These are phyloP conservation scores for Whalleya microplaca DNA, from an alignment of 2,329 filamentous ascomycete genomes.

Conservation along the genomic window DNA sequence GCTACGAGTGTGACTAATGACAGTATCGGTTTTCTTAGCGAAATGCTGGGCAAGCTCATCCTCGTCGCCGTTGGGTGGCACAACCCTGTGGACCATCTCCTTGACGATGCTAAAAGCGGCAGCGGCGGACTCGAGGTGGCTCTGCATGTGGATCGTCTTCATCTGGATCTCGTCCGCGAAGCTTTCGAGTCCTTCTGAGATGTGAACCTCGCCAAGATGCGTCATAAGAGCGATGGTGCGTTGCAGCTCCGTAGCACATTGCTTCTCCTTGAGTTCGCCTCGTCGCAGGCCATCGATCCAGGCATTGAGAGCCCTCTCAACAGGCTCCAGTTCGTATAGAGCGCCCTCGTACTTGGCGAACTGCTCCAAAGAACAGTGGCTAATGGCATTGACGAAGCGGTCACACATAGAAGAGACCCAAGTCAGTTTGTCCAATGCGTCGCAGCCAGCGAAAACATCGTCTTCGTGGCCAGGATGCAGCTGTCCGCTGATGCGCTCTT, in stretches of 20 bases:
- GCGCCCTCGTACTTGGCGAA: conserved; percentile 81
- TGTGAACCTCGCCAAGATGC: conserved; percentile 83
- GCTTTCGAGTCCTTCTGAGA: conserved; percentile 69
- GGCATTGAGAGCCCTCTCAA: conserved; percentile 84
- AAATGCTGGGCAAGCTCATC: conserved; percentile 72
- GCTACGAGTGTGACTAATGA: conserved; percentile 77
- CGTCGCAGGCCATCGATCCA: conserved; percentile 85
- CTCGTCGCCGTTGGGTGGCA: conserved; percentile 62
- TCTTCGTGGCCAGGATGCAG: conserved; percentile 72
- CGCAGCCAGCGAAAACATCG: conserved; percentile 77
- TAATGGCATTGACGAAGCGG: conserved; percentile 81
- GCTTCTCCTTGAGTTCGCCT: conserved; percentile 84
- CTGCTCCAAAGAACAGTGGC: conserved; percentile 74
- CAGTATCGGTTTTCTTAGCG: conserved; percentile 68
- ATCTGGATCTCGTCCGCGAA: conserved; percentile 82
- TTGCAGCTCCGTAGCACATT: conserved; percentile 80
- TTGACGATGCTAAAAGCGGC: conserved; percentile 60
- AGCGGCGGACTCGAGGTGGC: conserved; percentile 78
- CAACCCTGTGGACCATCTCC: conserved; percentile 59
- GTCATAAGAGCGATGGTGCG: conserved; percentile 83
- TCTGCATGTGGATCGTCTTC: conserved; percentile 76
- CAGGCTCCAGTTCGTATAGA: conserved; percentile 84
- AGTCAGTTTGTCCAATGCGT: conserved; percentile 81
- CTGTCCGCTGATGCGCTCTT: conserved; percentile 74
- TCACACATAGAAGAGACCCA: conserved; percentile 84